Evolutionary conservation across 805 yeast species (phyloP).

Genomic region (Lipomyces starkeyi): DNA sequence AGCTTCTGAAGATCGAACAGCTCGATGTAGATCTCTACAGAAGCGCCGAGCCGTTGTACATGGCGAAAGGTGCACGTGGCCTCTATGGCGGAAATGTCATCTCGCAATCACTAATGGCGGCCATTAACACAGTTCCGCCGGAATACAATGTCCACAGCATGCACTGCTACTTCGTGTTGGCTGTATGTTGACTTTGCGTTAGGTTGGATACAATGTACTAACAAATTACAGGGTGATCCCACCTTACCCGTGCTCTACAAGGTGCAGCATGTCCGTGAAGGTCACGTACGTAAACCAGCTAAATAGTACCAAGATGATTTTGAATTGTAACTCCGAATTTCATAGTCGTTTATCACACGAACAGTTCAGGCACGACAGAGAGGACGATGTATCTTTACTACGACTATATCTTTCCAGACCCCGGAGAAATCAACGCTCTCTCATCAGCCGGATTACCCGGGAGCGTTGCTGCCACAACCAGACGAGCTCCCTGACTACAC

Average conservation of each 20-base stretch:
- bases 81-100: constrained; percentile 41
- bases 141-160: constrained; percentile 36
- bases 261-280: constrained; percentile 60
- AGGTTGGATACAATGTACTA: neutral
- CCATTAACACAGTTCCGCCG: constrained; percentile 36
- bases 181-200: constrained; percentile 19
- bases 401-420: constrained; percentile 56
- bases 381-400: constrained; percentile 57
- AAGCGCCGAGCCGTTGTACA: constrained; percentile 30
- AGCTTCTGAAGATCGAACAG: constrained; percentile 37
- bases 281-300: constrained; percentile 45
- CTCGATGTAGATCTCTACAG: constrained; percentile 38
- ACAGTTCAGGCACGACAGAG: constrained; percentile 63
- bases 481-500: constrained; percentile 6
- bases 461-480: constrained; percentile 33
- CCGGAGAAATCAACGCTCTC: constrained; percentile 19
- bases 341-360: constrained; percentile 54
- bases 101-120: constrained; percentile 40
- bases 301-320: neutral
- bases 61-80: constrained; percentile 38
- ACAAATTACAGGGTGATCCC: constrained; percentile 31
- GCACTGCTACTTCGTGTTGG: constrained; percentile 41
- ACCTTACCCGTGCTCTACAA: constrained; percentile 56
- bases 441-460: constrained; percentile 25
- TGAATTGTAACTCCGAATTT: neutral